Conservation (phyloP, 768 basidiomycete species). For the Neoboletus subvelutipes region DNA sequence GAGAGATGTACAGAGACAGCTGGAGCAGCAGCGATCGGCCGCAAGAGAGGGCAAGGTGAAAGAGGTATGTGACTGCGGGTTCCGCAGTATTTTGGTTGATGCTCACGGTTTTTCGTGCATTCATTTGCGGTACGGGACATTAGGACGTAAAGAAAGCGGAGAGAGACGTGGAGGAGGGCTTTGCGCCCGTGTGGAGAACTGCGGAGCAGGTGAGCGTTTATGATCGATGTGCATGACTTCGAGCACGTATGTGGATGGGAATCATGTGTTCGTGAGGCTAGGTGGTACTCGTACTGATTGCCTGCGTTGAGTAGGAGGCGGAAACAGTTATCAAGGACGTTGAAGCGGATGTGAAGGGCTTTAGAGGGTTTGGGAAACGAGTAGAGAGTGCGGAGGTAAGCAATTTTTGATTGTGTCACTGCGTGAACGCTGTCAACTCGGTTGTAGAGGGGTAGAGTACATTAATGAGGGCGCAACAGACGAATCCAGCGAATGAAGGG, state of each 20-base stretch:
- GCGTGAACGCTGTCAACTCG: background rate
- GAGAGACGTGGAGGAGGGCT: background rate
- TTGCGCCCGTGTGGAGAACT: constrained; percentile 4
- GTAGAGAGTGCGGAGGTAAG: background rate
- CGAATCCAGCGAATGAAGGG: background rate
- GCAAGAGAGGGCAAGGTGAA: background rate
- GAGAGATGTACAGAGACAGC: constrained; percentile 23
- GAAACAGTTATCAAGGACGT: constrained; percentile 5
- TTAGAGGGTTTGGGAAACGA: background rate
- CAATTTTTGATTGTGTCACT: background rate
- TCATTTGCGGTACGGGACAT: background rate
- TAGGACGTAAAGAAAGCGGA: constrained; percentile 4
- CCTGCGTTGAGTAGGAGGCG: background rate
- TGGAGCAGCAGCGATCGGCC: constrained; percentile 17
- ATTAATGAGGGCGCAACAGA: background rate
- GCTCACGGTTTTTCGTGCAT: background rate
- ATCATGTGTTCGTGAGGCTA: background rate
- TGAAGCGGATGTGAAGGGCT: background rate
- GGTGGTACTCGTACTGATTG: background rate
- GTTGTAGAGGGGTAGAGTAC: background rate
- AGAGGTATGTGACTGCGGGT: constrained; percentile 8
- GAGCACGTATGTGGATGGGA: background rate
- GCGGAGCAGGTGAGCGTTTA: constrained; percentile 14
- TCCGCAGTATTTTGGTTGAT: background rate
- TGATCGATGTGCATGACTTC: too few species aligned